Evolutionary conservation across 306 rosid species (phyloP).

Genomic region (Quercus ilex): DNA sequence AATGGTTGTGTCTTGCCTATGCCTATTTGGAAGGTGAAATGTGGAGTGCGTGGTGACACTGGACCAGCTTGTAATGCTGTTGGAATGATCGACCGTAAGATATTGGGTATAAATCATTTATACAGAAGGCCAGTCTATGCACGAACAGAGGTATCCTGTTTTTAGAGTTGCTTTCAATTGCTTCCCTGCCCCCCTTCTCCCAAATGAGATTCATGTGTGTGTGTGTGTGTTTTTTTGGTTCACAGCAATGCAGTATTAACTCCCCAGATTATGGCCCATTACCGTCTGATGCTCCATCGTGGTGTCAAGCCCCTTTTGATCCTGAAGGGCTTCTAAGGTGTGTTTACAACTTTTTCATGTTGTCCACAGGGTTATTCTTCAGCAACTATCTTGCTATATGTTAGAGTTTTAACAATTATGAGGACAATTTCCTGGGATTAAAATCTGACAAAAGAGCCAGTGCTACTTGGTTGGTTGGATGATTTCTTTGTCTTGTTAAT

Average conservation of each 20-base stretch:
- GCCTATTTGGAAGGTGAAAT: slow-evolving; percentile 59
- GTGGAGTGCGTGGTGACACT: slow-evolving; percentile 74
- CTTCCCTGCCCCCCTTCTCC: too few relatives aligned
- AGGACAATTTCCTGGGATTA: background rate
- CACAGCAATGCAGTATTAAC: slow-evolving; percentile 83
- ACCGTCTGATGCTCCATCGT: slow-evolving; percentile 86
- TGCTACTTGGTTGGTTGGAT: background rate
- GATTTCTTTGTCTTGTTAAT: background rate
- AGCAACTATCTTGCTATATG: background rate
- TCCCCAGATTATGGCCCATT: slow-evolving; percentile 82
- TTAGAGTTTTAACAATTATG: background rate
- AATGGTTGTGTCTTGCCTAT: background rate
- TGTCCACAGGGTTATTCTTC: background rate
- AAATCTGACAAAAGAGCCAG: background rate
- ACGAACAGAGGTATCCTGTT: slow-evolving; percentile 51
- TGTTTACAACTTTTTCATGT: background rate
- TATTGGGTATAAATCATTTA: slow-evolving; percentile 69
- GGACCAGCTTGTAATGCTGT: slow-evolving; percentile 87
- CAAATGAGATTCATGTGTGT: too few relatives aligned
- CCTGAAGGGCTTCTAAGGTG: slow-evolving; percentile 96
- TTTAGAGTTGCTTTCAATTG: background rate
- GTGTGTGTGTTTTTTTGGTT: background rate
- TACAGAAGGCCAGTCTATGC: slow-evolving; percentile 69
- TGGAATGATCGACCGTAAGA: slow-evolving; percentile 83
- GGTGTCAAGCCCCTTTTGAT: slow-evolving; percentile 99